Base-by-base conservation (phyloP, 164 flowering plant species). In the Protea cynaroides region DNA sequence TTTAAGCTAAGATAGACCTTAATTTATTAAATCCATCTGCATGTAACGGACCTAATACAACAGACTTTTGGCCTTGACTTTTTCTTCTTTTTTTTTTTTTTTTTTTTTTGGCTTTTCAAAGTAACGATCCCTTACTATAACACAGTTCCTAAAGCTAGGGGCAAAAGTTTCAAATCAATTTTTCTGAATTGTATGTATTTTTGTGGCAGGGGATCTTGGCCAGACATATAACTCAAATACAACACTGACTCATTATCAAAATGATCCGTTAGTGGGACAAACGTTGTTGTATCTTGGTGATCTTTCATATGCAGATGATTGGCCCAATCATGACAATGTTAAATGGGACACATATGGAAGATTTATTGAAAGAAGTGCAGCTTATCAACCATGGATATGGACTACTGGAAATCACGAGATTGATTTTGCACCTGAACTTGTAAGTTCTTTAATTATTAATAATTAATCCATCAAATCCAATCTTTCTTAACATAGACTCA, bases 361-460 rank as follows among this genome's bases (percentile, higher is more conserved):
- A 51, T 89, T 92, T 64, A 46, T 75, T 0, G 94, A 92, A 73
- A 80, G 86, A 77, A 87, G 63, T 74, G 80, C 72, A 56, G 97
- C 96, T 23, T 87, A 86, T 72, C 96, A 88, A 62, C 94, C 97
- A 10, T 91, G 97, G 97, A 89, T 91, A 43, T 87, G 93, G 94
- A 79, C 90, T 8, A 86, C 92, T 8, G 96, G 96, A 8, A 92
- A 89, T 62, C 96, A 91, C 58, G 97, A 91, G 58, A 21, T 89
- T 18, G 94, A 91, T 72, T 85, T 75, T 72, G 68, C 61, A 58
- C 96, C 96, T 36, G 71, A 78, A 55, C 22, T 81, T 56, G 97
- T 90, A 81, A n/a, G n/a, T n/a, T n/a, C n/a, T n/a, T 14, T 19
- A 29, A n/a, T n/a, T n/a, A n/a, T n/a, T n/a, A n/a, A n/a, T n/a